Evolutionary conservation across 352 stramenopile genomes (phyloP).

Genomic region (Globisporangium paddicum): DNA sequence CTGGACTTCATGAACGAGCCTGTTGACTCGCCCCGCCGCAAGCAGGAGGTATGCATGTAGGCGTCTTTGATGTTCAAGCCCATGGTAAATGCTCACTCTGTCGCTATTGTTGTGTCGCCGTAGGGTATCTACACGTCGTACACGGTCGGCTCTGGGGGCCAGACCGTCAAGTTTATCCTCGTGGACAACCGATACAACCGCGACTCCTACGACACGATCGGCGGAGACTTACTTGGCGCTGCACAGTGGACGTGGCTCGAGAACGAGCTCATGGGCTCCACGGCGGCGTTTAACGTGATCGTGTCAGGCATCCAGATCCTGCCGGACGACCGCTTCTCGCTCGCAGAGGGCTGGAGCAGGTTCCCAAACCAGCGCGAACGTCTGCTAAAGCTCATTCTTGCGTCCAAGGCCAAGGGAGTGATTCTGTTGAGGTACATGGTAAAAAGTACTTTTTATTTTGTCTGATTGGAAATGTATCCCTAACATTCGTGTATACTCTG

Average conservation of each 20-base stretch:
- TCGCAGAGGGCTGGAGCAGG: slow-evolving; percentile 86
- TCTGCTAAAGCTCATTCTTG: slow-evolving; percentile 81
- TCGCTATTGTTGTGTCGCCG: background rate
- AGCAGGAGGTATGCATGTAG: slow-evolving; percentile 44
- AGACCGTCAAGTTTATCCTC: slow-evolving; percentile 84
- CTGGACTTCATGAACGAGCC: slow-evolving; percentile 83
- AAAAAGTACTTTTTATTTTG: background rate
- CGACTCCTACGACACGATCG: slow-evolving; percentile 55
- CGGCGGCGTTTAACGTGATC: slow-evolving; percentile 90
- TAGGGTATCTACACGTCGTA: slow-evolving; percentile 87
- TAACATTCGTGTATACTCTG: background rate
- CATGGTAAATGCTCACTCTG: background rate
- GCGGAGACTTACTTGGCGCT: slow-evolving; percentile 72
- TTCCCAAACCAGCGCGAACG: slow-evolving; percentile 82
- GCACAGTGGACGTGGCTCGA: slow-evolving; percentile 86
- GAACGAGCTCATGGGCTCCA: slow-evolving; percentile 68
- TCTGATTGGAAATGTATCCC: background rate
- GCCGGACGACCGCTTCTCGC: slow-evolving; percentile 68
- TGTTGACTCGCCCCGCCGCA: slow-evolving; percentile 59
- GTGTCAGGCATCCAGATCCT: slow-evolving; percentile 91
- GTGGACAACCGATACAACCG: slow-evolving; percentile 87
- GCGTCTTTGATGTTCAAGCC: background rate
- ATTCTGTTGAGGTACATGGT: slow-evolving; percentile 84
- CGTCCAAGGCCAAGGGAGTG: slow-evolving; percentile 77
- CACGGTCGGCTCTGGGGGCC: slow-evolving; percentile 51